Evolutionary conservation across 108 stramenopile genomes (phyloP), one percentile per base, ranked within the genome.

Genomic region (Skeletonema menzelii): DNA sequence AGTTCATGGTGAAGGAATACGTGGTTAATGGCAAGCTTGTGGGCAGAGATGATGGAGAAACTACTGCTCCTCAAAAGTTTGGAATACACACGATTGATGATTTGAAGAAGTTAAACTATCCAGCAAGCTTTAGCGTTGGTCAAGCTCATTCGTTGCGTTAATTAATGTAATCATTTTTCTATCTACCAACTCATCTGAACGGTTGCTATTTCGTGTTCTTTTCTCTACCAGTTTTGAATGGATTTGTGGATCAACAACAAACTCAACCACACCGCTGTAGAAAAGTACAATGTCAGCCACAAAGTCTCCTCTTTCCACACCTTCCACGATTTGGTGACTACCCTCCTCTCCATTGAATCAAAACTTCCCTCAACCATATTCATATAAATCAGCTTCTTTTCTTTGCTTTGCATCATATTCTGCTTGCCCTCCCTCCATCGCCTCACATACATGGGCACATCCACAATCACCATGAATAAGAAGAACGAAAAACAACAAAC

Each of bases 1-100:
- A 81, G 47, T 65, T 17, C n/a, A 81, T 85, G 60, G 71, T 64
- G 13, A 85, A 85, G 63, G 80, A 85, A 49, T 81, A 77, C 37
- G 27, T 85, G 32, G 75, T 77, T 0, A 56, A 77, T 38, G 76
- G 71, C 1, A 77, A 72, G 20, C 47, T 82, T 3, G 26, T 56
- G 5, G 82, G 82, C 12, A 77, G 73, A 34, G 76, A 82, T 69
- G 20, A 78, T 12, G 63, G n/a, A 14, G 27, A 47, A 13, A 73
- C 82, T 5, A 47, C 76, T 42, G 56, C 72, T 26, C 82, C 82
- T 1, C 82, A 82, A 38, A 35, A 55, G 12, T 82, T 73, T 74
- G 82, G 82, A 3, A 71, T 75, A 30, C 64, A 27, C 3, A 75
- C 76, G 49, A 53, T 82, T 69, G 75, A 82, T 55, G 72, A 44